Base-by-base conservation (phyloP, 2,329 filamentous ascomycete genomes). In the Bipolaris sorokiniana region DNA sequence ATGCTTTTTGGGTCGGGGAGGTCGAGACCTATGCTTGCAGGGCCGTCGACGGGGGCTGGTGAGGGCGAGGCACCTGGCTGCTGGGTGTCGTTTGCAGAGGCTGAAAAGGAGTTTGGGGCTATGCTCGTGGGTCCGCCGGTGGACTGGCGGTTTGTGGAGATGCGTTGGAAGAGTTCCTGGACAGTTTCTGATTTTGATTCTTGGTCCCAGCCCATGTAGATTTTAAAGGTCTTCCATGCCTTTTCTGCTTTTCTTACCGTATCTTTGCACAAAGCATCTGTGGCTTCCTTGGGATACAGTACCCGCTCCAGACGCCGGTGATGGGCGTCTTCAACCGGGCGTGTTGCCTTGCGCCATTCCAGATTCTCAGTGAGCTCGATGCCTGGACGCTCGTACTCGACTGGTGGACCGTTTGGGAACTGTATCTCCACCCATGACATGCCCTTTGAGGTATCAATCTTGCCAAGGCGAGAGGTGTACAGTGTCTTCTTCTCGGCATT, bases 371-470 rank as follows among this genome's bases (percentile, higher is more conserved):
- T 77, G 72, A 82, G 28, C 45, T 74, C 71, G 31, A 72, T 64
- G 7, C 82, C 82, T 18, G 74, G 77, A 3, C 78, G 76, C 58
- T 79, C 79, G 54, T 79, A 84, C 58, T 83, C 81, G 59, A 73
- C 68, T 1, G 81, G 81, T 37, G 81, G 81, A 3, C 78, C 78
- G 42, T 79, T 75, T 1, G 82, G 82, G 46, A 81, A 83, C 15
- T 71, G 73, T 16, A 82, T 71, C 47, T 83, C 80, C 5, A 84
- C 69, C 81, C 80, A 83, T 48, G 69, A 73, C 22, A 72, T 76
- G n/a, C 79, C 77, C 15, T 78, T 68, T 42, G 73, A 76, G 7
- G 72, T 49, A 48, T 81, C 76, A 34, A 78, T 57, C 37, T 74
- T 68, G 6, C 80, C 80, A 16, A 80, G 62, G 18, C 53, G 58